These are phyloP conservation scores for Oryza rufipogon DNA, from an alignment of 176 grass and related monocot genomes.

Conservation along the genomic window DNA sequence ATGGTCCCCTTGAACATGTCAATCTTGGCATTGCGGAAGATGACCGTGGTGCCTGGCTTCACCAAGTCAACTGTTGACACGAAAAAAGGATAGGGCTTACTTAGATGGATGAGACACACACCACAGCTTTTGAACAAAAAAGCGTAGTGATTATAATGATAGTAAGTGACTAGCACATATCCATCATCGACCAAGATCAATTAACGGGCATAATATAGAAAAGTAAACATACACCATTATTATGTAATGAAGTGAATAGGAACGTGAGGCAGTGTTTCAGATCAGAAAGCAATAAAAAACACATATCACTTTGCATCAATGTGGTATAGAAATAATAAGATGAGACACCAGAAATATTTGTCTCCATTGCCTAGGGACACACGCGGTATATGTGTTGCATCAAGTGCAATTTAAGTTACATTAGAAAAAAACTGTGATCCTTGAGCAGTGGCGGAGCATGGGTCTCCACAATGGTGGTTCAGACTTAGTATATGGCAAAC, in stretches of 20 bases:
- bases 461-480: too few relatives aligned
- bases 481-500: too few relatives aligned
- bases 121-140: background rate
- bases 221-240: background rate
- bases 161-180: background rate
- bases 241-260: too few relatives aligned
- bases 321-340: background rate
- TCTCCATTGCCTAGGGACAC: too few relatives aligned
- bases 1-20: conserved; percentile 54
- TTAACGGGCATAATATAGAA: background rate
- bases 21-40: conserved; percentile 51
- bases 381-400: too few relatives aligned
- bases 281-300: background rate
- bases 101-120: background rate
- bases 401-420: too few relatives aligned
- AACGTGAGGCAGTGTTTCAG: too few relatives aligned
- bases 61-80: conserved; percentile 33
- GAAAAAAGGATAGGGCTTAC: background rate
- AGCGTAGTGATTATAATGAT: background rate
- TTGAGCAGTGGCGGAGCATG: too few relatives aligned
- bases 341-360: too few relatives aligned
- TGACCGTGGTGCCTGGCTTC: conserved; percentile 40
- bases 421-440: too few relatives aligned
- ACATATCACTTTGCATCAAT: background rate
- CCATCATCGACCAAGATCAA: background rate